Percentiles rank a stretch among this genome's conserved stretches.
Conservation (phyloP, 2,329 filamentous ascomycete species). For the Sordariomycetes sp. region DNA sequence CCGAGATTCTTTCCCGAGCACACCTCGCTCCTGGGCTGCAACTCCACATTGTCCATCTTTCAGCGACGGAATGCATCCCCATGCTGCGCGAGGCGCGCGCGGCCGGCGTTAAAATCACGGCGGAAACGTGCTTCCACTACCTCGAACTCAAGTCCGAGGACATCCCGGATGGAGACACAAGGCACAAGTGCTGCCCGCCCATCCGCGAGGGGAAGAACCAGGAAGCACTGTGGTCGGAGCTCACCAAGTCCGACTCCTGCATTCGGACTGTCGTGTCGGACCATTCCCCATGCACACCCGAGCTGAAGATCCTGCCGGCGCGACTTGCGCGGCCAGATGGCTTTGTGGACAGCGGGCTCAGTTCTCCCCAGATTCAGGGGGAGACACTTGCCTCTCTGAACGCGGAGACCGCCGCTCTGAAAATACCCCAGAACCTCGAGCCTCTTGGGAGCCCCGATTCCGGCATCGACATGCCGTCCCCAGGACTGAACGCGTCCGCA, state of each 20-base stretch:
- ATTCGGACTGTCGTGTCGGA: conserved; percentile 90
- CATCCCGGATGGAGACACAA: conserved; percentile 74
- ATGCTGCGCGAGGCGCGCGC: conserved; percentile 64
- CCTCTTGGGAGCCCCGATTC: not conserved
- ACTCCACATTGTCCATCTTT: conserved; percentile 89
- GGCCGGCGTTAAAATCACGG: conserved; percentile 73
- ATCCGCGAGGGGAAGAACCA: conserved; percentile 77
- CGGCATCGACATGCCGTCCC: not conserved
- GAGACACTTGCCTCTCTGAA: not conserved
- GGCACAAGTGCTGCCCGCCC: conserved; percentile 92
- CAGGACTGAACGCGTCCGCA: not conserved
- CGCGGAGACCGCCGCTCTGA: not conserved
- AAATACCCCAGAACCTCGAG: not conserved
- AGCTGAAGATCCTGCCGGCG: conserved; percentile 51
- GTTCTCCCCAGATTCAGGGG: not conserved
- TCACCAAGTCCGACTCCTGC: conserved; percentile 60
- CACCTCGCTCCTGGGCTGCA: conserved; percentile 71
- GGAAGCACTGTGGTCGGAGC: conserved; percentile 77
- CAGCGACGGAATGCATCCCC: conserved; percentile 79
- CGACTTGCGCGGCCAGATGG: not conserved
- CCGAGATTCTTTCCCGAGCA: conserved; percentile 74
- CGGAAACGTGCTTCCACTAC: conserved; percentile 95
- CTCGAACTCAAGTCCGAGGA: conserved; percentile 74
- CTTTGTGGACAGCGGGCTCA: not conserved
- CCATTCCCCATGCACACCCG: conserved; percentile 91